Evolutionary conservation across 192 early-diverging fungal species (phyloP).

Genomic region (Phycomyces blakesleeanus): DNA sequence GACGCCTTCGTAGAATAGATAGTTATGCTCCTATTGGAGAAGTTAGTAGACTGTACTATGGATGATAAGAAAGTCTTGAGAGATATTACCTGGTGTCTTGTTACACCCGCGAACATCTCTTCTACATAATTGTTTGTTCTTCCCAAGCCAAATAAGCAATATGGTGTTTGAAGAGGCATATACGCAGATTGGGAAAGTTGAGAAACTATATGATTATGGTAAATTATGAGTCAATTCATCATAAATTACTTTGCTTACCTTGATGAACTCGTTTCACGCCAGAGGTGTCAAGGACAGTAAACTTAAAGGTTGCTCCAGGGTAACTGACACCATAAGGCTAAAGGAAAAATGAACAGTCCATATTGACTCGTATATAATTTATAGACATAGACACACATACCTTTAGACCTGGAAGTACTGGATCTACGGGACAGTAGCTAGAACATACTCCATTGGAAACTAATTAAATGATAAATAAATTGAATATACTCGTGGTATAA

Average conservation of each 20-base stretch:
- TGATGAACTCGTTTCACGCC: constrained; percentile 77
- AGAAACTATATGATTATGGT: constrained; percentile 43
- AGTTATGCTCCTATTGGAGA: constrained; percentile 46
- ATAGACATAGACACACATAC: constrained; percentile 14
- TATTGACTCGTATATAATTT: too few species aligned
- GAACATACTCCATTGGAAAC: constrained; percentile 67
- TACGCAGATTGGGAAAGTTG: constrained; percentile 82
- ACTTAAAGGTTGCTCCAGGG: constrained; percentile 84
- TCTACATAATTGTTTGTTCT: constrained; percentile 96
- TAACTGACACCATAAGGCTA: constrained; percentile 80
- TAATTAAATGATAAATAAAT: not conserved
- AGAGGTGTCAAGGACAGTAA: constrained; percentile 73
- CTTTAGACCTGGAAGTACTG: constrained; percentile 39
- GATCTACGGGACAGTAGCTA: constrained; percentile 44
- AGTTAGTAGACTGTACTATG: too few species aligned
- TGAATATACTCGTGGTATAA: constrained; percentile 5
- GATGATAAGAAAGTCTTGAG: too few species aligned
- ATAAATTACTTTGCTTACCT: constrained; percentile 30
- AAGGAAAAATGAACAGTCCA: constrained; percentile 4
- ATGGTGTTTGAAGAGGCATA: constrained; percentile 71
- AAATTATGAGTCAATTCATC: constrained; percentile 4
- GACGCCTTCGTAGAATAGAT: constrained; percentile 71
- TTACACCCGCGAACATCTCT: constrained; percentile 81
- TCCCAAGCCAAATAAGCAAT: constrained; percentile 83
- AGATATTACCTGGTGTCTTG: constrained; percentile 48